Evolutionary conservation across 495 filamentous ascomycete species (phyloP).

Genomic region (Letharia lupina): DNA sequence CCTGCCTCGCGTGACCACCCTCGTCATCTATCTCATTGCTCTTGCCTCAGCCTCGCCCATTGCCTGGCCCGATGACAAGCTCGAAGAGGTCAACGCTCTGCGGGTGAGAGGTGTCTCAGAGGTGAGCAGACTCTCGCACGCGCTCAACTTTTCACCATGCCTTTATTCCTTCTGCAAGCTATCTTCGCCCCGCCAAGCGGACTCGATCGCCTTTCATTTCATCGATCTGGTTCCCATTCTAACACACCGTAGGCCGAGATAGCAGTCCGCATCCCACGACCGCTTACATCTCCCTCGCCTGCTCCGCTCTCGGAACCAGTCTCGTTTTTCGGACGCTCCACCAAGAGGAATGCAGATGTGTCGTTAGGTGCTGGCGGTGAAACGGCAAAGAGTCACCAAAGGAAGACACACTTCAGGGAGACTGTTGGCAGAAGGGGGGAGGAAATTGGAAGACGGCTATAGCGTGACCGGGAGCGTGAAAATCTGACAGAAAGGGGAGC

Average conservation of each 20-base stretch:
- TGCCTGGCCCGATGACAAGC: slow-evolving; percentile 4
- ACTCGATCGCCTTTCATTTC: not conserved
- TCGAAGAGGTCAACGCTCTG: slow-evolving; percentile 18
- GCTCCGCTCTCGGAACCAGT: slow-evolving; percentile 2
- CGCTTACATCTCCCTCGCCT: not conserved
- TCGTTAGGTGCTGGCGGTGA: not conserved
- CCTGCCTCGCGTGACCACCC: not conserved
- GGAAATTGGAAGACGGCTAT: slow-evolving; percentile 3
- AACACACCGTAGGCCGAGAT: not conserved
- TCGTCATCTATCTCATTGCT: slow-evolving; percentile 4
- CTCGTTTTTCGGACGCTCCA: not conserved
- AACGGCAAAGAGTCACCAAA: not conserved
- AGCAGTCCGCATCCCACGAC: slow-evolving; percentile 9
- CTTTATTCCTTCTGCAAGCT: not conserved
- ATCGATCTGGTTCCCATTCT: not conserved
- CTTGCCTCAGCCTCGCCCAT: slow-evolving; percentile 8
- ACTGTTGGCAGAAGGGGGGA: slow-evolving; percentile 9
- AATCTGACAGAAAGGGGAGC: no score
- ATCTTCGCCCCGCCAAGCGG: not conserved
- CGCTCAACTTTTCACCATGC: not conserved
- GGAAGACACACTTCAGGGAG: not conserved
- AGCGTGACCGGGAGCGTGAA: not conserved
- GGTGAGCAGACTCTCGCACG: not conserved
- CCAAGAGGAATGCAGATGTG: not conserved
- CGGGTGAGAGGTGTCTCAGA: slow-evolving; percentile 17